phyloP scores from a whole-genome alignment of 2,329 filamentous ascomycete genomes.

The Esteya vermicola region DNA sequence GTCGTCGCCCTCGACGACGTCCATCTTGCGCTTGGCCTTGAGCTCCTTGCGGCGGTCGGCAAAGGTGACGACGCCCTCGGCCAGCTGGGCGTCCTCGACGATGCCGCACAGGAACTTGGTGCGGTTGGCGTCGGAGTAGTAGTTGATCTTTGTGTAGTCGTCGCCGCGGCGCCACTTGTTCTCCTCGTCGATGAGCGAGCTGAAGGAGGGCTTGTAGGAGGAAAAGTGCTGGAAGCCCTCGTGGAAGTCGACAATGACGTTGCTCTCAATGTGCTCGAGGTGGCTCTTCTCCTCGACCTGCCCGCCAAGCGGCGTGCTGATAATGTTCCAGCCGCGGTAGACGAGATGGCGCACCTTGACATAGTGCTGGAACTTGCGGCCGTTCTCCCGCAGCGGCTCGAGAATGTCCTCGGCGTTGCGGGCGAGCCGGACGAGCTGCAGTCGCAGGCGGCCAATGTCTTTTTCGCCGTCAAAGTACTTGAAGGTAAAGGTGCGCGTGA shows the following conservation, averaged over 20 bases:
- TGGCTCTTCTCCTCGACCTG: constrained; percentile 11
- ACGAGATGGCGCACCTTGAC: constrained; percentile 20
- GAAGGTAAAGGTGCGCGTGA: constrained; percentile 22
- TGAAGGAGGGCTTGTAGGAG: constrained; percentile 5
- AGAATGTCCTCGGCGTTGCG: not conserved
- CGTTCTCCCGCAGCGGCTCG: not conserved
- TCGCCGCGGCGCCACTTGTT: not conserved
- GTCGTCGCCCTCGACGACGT: constrained; percentile 7
- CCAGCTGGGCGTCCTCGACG: constrained; percentile 3
- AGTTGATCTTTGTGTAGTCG: not conserved
- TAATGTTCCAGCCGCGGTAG: constrained; percentile 24
- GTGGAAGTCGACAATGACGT: constrained; percentile 14
- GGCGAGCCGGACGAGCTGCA: constrained; percentile 24
- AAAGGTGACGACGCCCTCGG: constrained; percentile 3
- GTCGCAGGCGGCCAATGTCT: constrained; percentile 21
- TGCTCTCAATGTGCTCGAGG: constrained; percentile 11
- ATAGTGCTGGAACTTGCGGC: constrained; percentile 13
- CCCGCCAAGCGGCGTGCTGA: constrained; percentile 19
- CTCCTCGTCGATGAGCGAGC: not conserved
- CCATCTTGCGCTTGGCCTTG: constrained; percentile 3
- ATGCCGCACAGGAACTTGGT: constrained; percentile 1
- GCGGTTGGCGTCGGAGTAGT: constrained; percentile 4
- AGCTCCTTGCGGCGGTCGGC: not conserved
- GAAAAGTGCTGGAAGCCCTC: constrained; percentile 9
- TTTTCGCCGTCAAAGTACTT: constrained; percentile 22